phyloP scores from a whole-genome alignment of 1,284 basidiomycete species.

The Trametes polyzona region DNA sequence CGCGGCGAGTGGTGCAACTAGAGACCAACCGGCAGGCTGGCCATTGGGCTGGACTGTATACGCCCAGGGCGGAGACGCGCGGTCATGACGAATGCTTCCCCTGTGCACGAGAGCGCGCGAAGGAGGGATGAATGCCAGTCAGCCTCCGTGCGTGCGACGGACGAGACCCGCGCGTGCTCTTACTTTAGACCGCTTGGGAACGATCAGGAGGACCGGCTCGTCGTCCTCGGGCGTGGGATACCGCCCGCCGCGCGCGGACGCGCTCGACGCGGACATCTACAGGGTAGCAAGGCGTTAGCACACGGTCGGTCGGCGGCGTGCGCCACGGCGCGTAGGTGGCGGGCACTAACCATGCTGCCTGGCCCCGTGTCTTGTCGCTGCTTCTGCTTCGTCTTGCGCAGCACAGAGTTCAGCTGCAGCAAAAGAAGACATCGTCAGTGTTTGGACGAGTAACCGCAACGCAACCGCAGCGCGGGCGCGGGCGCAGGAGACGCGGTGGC shows the following conservation, averaged over 20 bases:
- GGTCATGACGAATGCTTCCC: constrained; percentile 23
- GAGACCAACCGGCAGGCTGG: too few relatives aligned
- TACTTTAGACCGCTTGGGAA: constrained; percentile 29
- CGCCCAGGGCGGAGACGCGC: neutral
- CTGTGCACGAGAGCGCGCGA: too few relatives aligned
- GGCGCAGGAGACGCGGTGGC: neutral
- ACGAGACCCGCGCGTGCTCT: constrained; percentile 2
- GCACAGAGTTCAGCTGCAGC: constrained; percentile 32
- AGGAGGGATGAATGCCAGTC: constrained; percentile 1
- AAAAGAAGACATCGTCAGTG: neutral
- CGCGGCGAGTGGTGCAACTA: constrained; percentile 4
- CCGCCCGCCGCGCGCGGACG: constrained; percentile 9
- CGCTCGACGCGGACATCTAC: constrained; percentile 1
- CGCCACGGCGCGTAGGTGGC: constrained; percentile 4
- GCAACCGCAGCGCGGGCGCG: neutral
- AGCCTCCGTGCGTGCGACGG: neutral
- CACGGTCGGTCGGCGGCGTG: constrained; percentile 7
- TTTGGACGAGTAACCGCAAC: neutral
- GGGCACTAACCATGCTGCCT: constrained; percentile 18
- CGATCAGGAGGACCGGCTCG: constrained; percentile 28
- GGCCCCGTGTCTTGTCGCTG: constrained; percentile 28
- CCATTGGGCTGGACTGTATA: too few relatives aligned
- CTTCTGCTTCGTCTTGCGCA: constrained; percentile 33
- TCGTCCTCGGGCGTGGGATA: constrained; percentile 27
- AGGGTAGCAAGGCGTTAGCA: neutral